Conservation (phyloP, 495 filamentous ascomycete species). For the Tricharina praecox region DNA sequence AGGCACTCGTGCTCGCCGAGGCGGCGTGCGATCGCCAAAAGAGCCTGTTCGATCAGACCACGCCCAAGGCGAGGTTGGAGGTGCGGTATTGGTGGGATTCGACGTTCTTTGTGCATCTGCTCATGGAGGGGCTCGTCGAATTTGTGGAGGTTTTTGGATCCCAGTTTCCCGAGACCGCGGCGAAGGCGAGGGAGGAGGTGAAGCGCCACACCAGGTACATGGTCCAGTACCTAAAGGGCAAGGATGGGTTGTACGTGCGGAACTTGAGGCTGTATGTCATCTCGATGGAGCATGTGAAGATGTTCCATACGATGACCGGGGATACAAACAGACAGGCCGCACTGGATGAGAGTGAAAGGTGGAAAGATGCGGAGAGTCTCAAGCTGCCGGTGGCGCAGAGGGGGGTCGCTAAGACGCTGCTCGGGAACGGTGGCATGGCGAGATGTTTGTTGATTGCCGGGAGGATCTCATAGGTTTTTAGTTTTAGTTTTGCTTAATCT, state of each 20-base stretch:
- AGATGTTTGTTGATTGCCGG: conserved; percentile 20
- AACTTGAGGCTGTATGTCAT: conserved; percentile 19
- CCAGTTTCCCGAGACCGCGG: conserved; percentile 2
- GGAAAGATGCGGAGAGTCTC: conserved; percentile 10
- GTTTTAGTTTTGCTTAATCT: no score
- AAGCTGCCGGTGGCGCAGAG: conserved; percentile 12
- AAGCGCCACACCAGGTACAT: conserved; percentile 16
- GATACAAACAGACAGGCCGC: conserved; percentile 9
- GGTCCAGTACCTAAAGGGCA: conserved; percentile 16
- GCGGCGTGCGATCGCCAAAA: conserved; percentile 17
- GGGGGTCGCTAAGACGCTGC: conserved; percentile 18
- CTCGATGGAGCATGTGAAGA: conserved; percentile 7
- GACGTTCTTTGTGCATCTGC: conserved; percentile 22
- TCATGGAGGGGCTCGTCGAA: conserved; percentile 19
- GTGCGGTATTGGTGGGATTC: conserved; percentile 24
- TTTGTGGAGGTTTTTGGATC: conserved; percentile 14
- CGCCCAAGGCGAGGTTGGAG: conserved; percentile 7
- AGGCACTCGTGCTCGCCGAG: conserved; percentile 13
- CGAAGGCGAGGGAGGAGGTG: conserved; percentile 11
- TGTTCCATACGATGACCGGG: conserved; percentile 16
- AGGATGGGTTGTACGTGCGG: conserved; percentile 21
- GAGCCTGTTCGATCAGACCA: conserved; percentile 15
- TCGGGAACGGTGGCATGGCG: conserved; percentile 16
- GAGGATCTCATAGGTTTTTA: background rate
- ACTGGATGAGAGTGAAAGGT: conserved; percentile 15